Conservation (phyloP, 805 yeast genomes). For the Candida cerambycidarum region DNA sequence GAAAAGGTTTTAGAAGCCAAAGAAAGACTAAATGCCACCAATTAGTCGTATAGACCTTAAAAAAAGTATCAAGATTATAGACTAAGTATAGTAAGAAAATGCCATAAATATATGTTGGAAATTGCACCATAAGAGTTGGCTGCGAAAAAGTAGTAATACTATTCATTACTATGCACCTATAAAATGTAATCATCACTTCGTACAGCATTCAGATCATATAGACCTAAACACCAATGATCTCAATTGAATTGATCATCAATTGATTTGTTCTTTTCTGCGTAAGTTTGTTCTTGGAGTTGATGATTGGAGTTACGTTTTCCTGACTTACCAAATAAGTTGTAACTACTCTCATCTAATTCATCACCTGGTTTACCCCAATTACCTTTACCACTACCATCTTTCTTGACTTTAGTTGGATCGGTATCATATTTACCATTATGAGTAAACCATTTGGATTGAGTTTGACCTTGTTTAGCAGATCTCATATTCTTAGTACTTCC, state of each 20-base stretch:
- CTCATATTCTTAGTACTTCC: conserved; percentile 4
- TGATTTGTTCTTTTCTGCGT: conserved; percentile 16
- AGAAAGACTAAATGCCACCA: too few relatives aligned
- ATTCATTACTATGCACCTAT: too few relatives aligned
- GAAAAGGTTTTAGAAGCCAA: conserved; percentile 30
- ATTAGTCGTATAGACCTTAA: too few relatives aligned
- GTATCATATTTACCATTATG: conserved; percentile 68
- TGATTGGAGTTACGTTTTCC: conserved; percentile 44
- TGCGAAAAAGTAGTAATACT: too few relatives aligned
- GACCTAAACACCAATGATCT: too few relatives aligned
- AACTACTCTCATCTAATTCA: conserved; percentile 59
- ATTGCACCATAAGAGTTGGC: too few relatives aligned
- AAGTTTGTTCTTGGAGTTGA: conserved; percentile 28
- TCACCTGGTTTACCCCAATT: conserved; percentile 89
- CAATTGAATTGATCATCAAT: conserved; percentile 9
- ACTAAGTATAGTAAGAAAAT: too few relatives aligned
- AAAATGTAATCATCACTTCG: too few relatives aligned
- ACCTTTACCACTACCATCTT: conserved; percentile 80
- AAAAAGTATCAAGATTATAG: too few relatives aligned
- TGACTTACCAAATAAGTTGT: conserved; percentile 21
- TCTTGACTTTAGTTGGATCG: conserved; percentile 76
- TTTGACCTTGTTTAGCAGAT: conserved; percentile 42
- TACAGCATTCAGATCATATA: too few relatives aligned
- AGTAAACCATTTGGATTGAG: conserved; percentile 72
- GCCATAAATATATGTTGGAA: too few relatives aligned